Evolutionary conservation across 208 protist genomes (phyloP).

Genomic region (Leishmania tropica): DNA sequence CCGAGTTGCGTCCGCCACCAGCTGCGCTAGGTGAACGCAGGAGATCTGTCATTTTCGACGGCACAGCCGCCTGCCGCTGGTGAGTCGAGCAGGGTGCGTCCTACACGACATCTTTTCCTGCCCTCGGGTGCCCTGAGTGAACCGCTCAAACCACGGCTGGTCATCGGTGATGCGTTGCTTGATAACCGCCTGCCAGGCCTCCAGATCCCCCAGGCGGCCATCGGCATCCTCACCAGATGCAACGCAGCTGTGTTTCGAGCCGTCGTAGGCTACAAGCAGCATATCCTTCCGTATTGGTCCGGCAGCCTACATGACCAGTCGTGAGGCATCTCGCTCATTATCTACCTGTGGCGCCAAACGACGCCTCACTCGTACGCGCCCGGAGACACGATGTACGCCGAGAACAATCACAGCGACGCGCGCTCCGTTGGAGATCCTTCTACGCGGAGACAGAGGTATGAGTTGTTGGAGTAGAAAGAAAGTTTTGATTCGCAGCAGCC

Average conservation of each 20-base stretch:
- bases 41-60: not conserved
- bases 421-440: not conserved
- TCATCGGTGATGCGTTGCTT: not conserved
- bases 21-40: not conserved
- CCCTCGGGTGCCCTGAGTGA: conserved; percentile 4
- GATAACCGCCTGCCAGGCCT: not conserved
- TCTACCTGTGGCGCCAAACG: not conserved
- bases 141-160: not conserved
- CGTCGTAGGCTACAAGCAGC: conserved; percentile 19
- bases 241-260: conserved; percentile 3
- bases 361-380: not conserved
- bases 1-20: not conserved
- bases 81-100: not conserved
- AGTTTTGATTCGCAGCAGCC: not conserved
- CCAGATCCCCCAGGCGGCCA: not conserved
- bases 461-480: not conserved
- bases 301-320: not conserved
- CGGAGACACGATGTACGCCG: too few species aligned
- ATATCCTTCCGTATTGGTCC: not conserved
- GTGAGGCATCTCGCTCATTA: not conserved
- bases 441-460: not conserved
- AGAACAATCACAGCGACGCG: not conserved
- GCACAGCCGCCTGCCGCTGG: not conserved
- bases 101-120: conserved; percentile 6
- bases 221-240: conserved; percentile 8